phyloP scores from a whole-genome alignment of 805 yeast genomes.

The Yamadazyma insecticola region DNA sequence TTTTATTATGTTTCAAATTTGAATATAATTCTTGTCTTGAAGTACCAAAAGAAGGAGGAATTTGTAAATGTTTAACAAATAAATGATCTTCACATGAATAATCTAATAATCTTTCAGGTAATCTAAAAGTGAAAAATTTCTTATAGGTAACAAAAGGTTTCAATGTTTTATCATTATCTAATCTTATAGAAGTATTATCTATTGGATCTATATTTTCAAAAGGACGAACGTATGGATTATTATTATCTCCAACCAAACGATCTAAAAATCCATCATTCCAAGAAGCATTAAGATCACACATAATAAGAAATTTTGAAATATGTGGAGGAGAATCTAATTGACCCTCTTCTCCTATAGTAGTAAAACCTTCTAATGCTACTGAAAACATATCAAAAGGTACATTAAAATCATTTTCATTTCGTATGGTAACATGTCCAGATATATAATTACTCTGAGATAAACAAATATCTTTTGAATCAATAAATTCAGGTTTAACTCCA shows the following conservation, averaged over 20 bases:
- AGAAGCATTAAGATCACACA: slow-evolving; percentile 40
- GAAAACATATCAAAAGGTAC: slow-evolving; percentile 38
- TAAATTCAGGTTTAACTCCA: slow-evolving; percentile 26
- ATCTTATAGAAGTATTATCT: slow-evolving; percentile 24
- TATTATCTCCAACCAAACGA: slow-evolving; percentile 26
- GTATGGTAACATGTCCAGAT: slow-evolving; percentile 30
- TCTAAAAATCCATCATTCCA: slow-evolving; percentile 34
- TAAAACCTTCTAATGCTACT: slow-evolving; percentile 33
- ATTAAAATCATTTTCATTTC: slow-evolving; percentile 20
- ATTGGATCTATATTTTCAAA: slow-evolving; percentile 22
- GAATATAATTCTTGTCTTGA: slow-evolving; percentile 25
- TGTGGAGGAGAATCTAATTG: slow-evolving; percentile 8
- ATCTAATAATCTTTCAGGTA: slow-evolving; percentile 35
- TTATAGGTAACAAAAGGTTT: slow-evolving; percentile 31
- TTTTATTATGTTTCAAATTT: slow-evolving; percentile 9
- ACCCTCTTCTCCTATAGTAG: slow-evolving; percentile 13
- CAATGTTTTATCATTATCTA: slow-evolving; percentile 21
- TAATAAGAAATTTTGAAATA: slow-evolving; percentile 25
- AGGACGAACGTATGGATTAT: slow-evolving; percentile 23
- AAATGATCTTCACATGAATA: slow-evolving; percentile 28
- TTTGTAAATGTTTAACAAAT: slow-evolving; percentile 31
- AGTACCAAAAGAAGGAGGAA: slow-evolving; percentile 33
- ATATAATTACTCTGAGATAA: slow-evolving; percentile 34
- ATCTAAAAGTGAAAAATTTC: slow-evolving; percentile 35
- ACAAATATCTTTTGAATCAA: slow-evolving; percentile 28